Conservation (phyloP, 768 basidiomycete species). For the Mycena belliarum region DNA sequence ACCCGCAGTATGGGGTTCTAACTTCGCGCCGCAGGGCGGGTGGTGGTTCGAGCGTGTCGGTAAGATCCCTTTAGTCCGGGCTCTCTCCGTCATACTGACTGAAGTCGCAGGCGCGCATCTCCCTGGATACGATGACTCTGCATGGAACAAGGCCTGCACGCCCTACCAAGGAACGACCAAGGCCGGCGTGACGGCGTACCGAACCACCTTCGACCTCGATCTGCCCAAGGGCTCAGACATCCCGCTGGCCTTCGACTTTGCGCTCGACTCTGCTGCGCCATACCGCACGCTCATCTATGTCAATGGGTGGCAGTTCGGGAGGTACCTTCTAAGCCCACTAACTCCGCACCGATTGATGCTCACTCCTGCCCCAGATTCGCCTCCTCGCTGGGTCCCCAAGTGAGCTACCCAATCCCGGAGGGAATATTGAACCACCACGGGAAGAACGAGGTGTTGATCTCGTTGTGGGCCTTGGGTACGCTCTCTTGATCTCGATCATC, state of each 20-base stretch:
- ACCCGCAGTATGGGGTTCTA: too few species aligned
- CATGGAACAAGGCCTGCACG: constrained; percentile 50
- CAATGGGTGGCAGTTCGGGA: constrained; percentile 77
- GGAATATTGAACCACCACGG: constrained; percentile 40
- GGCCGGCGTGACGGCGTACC: constrained; percentile 66
- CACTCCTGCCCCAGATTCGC: constrained; percentile 26
- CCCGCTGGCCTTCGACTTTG: constrained; percentile 61
- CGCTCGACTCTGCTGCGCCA: constrained; percentile 44
- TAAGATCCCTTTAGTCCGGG: constrained; percentile 25
- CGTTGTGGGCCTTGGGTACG: constrained; percentile 38
- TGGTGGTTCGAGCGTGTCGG: constrained; percentile 53
- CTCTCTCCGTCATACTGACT: neutral
- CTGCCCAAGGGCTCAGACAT: constrained; percentile 54
- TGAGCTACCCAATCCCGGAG: constrained; percentile 47
- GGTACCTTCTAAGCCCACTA: constrained; percentile 35
- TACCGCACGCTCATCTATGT: constrained; percentile 69
- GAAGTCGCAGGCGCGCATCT: constrained; percentile 52
- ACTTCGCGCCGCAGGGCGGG: constrained; percentile 37
- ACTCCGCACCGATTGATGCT: neutral
- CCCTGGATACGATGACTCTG: constrained; percentile 56
- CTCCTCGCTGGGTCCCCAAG: constrained; percentile 43
- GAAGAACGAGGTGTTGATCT: constrained; percentile 34
- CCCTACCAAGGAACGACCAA: constrained; percentile 45
- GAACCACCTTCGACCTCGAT: constrained; percentile 57
- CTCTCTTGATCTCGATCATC: neutral